A percentile compares a stretch with the other conserved stretches of the same genome.
These are phyloP conservation scores for Xylariomycetidae sp. DNA, from an alignment of 2,329 filamentous ascomycete genomes.

Conservation along the genomic window DNA sequence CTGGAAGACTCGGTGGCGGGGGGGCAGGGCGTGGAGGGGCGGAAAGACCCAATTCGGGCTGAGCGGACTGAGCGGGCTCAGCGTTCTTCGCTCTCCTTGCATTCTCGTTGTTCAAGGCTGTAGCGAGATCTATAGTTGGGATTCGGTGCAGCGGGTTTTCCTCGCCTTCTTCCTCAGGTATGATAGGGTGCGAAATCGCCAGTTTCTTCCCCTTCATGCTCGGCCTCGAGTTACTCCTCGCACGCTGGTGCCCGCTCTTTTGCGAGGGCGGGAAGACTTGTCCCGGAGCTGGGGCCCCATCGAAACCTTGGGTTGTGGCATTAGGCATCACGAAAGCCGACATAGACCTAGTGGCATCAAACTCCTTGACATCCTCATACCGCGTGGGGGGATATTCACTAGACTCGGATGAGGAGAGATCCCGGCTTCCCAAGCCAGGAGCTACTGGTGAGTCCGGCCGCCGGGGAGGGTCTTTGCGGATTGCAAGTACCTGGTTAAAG, in stretches of 20 bases:
- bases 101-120: constrained; percentile 41
- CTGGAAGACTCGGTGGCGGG: constrained; percentile 25
- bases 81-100: constrained; percentile 32
- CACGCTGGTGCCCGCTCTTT: background rate
- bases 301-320: background rate
- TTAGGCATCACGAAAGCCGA: constrained; percentile 27
- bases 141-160: constrained; percentile 22
- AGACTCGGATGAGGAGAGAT: constrained; percentile 37
- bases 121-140: constrained; percentile 42
- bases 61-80: constrained; percentile 27
- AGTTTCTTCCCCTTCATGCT: constrained; percentile 32
- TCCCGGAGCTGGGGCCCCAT: constrained; percentile 32
- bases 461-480: constrained; percentile 23
- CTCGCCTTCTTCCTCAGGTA: constrained; percentile 22
- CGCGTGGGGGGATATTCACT: constrained; percentile 37
- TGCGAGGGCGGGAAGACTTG: constrained; percentile 32
- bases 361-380: constrained; percentile 43
- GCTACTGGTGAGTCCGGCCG: constrained; percentile 35
- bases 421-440: constrained; percentile 30
- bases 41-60: too few relatives aligned
- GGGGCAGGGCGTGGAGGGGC: constrained; percentile 34
- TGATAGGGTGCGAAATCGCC: constrained; percentile 44
- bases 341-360: constrained; percentile 31
- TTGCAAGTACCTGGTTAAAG: constrained; percentile 30
- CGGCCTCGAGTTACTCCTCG: constrained; percentile 7